Base-by-base conservation (phyloP, 805 yeast species). In the Lachancea waltii region DNA sequence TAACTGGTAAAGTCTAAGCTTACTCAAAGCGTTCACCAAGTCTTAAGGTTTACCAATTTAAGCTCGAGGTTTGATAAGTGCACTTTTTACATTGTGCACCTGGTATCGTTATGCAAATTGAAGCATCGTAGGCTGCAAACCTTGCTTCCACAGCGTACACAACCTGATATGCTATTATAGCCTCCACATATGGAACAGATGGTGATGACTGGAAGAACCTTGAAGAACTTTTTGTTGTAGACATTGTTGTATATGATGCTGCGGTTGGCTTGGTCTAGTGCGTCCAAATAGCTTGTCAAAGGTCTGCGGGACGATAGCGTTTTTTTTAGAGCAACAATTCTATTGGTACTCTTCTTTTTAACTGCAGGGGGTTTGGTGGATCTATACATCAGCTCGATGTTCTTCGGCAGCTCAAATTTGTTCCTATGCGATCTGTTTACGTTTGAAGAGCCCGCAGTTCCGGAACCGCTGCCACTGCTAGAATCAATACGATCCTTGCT, bases 181-280 rank as follows among this genome's bases (percentile, higher is more conserved):
- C 58, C 60, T 35, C 63, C 63, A 38, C 63, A 60, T 2, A 58
- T 54, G 18, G 64, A 58, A 44, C 64, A 60, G 20, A 53, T 50
- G 1, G 58, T 57, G 21, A 59, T 57, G 21, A 59, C 44, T 3
- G 62, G 60, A 11, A 58, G 40, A 2, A 60, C 62, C 34, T 58
- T 61, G 44, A 56, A 54, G 36, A 45, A 55, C 42, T 53, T 57
- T 34, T 59, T 57, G 37, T 56, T 59, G 41, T 55, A 54, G 21
- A 56, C 58, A 37, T 55, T 55, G 30, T 49, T 48, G 36, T 50
- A 55, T 7, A 61, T 53, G 22, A 56, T 48, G 35, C 56, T 56
- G 35, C 49, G 52, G 33, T 50, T 54, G 6, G 55, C 53, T 30
- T 54, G 56, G 38, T 50, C 59, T 31, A 61, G 35, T 1, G 58